Conservation (phyloP, 2,329 filamentous ascomycete genomes). For the Juglanconis sp. region DNA sequence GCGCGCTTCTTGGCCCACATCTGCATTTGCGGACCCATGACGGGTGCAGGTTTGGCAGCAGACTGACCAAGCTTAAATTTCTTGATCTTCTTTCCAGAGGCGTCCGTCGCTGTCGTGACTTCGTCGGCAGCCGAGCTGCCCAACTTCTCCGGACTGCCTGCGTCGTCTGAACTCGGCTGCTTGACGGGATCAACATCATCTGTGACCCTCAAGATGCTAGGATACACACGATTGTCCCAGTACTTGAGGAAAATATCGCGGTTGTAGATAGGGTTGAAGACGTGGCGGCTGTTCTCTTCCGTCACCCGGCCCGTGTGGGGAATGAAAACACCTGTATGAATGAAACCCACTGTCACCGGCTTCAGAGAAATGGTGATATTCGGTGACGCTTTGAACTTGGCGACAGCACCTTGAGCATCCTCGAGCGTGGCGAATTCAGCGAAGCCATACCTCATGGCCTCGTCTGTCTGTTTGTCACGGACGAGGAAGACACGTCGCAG, state of each 20-base stretch:
- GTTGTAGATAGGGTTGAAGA: slow-evolving; percentile 70
- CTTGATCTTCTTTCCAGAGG: slow-evolving; percentile 50
- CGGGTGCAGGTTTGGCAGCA: slow-evolving; percentile 46
- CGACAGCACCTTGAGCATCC: slow-evolving; percentile 71
- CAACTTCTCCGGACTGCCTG: slow-evolving; percentile 7
- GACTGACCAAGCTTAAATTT: slow-evolving; percentile 46
- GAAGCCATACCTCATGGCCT: slow-evolving; percentile 79
- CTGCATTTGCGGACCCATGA: slow-evolving; percentile 62
- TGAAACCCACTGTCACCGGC: slow-evolving; percentile 68
- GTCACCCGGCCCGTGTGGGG: slow-evolving; percentile 61
- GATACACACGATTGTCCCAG: slow-evolving; percentile 72
- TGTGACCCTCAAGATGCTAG: slow-evolving; percentile 61
- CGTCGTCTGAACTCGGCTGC: slow-evolving; percentile 7
- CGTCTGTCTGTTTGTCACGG: slow-evolving; percentile 66
- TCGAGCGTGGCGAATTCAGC: slow-evolving; percentile 76
- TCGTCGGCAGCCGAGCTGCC: slow-evolving; percentile 20
- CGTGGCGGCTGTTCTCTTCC: slow-evolving; percentile 57
- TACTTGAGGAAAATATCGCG: slow-evolving; percentile 67
- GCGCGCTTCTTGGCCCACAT: slow-evolving; percentile 71
- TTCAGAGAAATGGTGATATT: slow-evolving; percentile 76
- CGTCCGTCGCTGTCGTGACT: slow-evolving; percentile 30
- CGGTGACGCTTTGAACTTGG: slow-evolving; percentile 67
- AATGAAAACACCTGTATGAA: slow-evolving; percentile 82
- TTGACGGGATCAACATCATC: slow-evolving; percentile 39
- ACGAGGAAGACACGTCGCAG: slow-evolving; percentile 74